These are phyloP conservation scores for Hibiscus tridactylites DNA, from an alignment of 345 rosid species.

Conservation along the genomic window DNA sequence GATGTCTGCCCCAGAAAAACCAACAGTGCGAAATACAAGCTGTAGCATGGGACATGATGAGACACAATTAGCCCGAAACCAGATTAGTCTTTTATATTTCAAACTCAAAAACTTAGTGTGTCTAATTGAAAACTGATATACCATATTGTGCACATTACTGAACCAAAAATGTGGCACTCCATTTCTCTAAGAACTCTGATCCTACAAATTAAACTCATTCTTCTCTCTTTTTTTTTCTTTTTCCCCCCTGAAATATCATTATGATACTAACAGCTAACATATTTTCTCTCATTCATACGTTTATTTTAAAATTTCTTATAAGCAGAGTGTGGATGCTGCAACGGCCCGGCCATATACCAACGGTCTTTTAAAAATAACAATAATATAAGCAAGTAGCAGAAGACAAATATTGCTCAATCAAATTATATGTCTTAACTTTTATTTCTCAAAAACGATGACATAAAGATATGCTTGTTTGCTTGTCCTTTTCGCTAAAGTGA, in stretches of 20 bases:
- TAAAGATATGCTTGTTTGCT: background rate
- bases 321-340: background rate
- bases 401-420: background rate
- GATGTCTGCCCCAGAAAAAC: slow-evolving; percentile 98
- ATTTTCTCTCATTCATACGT: background rate
- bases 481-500: background rate
- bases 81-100: background rate
- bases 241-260: no score
- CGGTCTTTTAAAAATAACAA: background rate
- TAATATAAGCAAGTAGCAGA: background rate
- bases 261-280: background rate
- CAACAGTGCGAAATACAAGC: slow-evolving; percentile 95
- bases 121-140: background rate
- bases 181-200: background rate
- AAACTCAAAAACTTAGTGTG: background rate
- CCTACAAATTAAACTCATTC: background rate
- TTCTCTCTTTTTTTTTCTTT: background rate
- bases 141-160: background rate
- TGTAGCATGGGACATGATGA: slow-evolving; percentile 20
- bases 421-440: background rate
- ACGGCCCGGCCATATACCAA: background rate
- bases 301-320: background rate
- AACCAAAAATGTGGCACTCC: background rate
- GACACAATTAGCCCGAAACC: slow-evolving; percentile 1
- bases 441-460: background rate